phyloP scores from a whole-genome alignment of 176 grass and related monocot genomes.

The Oryza rufipogon region DNA sequence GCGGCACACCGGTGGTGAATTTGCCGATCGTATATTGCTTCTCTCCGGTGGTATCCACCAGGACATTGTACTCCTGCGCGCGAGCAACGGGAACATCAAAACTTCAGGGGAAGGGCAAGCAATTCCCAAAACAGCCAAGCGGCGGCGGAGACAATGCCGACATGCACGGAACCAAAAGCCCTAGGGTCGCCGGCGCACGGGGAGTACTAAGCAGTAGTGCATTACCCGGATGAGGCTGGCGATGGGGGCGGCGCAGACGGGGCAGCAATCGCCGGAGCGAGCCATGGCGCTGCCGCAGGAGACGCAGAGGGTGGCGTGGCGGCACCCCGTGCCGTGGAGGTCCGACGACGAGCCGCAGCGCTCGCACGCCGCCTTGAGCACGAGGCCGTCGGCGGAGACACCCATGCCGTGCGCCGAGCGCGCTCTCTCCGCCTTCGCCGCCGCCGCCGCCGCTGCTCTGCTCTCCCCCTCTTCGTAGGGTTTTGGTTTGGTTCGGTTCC shows the following conservation, averaged over 20 bases:
- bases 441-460: background rate
- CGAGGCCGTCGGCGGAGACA: constrained; percentile 60
- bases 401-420: background rate
- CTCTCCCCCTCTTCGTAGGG: constrained; percentile 27
- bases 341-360: constrained; percentile 73
- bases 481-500: constrained; percentile 9
- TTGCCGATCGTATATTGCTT: constrained; percentile 65
- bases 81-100: background rate
- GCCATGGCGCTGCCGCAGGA: constrained; percentile 66
- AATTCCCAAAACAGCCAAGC: background rate
- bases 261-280: constrained; percentile 40
- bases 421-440: background rate
- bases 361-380: constrained; percentile 84
- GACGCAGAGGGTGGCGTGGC: constrained; percentile 76
- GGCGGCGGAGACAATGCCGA: background rate
- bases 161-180: background rate
- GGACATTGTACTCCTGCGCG: constrained; percentile 71
- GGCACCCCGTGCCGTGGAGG: constrained; percentile 82
- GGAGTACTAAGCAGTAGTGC: too few relatives aligned
- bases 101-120: background rate
- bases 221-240: constrained; percentile 74
- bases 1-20: constrained; percentile 70
- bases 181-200: background rate
- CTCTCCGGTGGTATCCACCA: constrained; percentile 49
- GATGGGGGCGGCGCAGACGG: constrained; percentile 58